These are phyloP conservation scores for Fusarium armeniacum DNA, from an alignment of 2,329 filamentous ascomycete species.

Conservation along the genomic window DNA sequence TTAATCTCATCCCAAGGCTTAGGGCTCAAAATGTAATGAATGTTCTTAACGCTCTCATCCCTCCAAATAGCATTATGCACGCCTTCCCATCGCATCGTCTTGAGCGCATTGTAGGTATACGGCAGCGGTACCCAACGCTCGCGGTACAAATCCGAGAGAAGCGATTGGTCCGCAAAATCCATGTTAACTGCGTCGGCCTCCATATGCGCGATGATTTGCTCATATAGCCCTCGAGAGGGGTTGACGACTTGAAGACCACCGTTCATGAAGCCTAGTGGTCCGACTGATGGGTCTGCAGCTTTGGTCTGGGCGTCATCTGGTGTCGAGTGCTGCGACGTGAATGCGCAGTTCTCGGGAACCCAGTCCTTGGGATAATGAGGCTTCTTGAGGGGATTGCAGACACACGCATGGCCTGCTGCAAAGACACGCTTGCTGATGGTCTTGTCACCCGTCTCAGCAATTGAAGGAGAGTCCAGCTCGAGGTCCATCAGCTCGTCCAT, in stretches of 20 bases:
- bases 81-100: slow-evolving; percentile 67
- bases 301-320: slow-evolving; percentile 63
- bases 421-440: slow-evolving; percentile 73
- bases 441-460: slow-evolving; percentile 44
- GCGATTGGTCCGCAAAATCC: slow-evolving; percentile 72
- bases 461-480: slow-evolving; percentile 68
- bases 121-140: slow-evolving; percentile 70
- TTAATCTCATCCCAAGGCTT: slow-evolving; percentile 72
- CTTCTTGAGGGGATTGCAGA: slow-evolving; percentile 86
- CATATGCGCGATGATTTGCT: slow-evolving; percentile 66
- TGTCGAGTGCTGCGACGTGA: slow-evolving; percentile 65
- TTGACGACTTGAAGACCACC: slow-evolving; percentile 69
- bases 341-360: slow-evolving; percentile 70
- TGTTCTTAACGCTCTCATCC: slow-evolving; percentile 70
- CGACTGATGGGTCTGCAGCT: slow-evolving; percentile 60
- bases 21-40: slow-evolving; percentile 72
- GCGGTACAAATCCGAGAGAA: slow-evolving; percentile 68
- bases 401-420: slow-evolving; percentile 86
- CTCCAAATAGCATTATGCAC: slow-evolving; percentile 70
- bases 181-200: slow-evolving; percentile 61
- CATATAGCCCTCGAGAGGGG: slow-evolving; percentile 63
- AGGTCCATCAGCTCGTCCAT: slow-evolving; percentile 96
- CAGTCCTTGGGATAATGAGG: slow-evolving; percentile 83
- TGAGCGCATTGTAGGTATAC: slow-evolving; percentile 74
- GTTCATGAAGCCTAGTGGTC: slow-evolving; percentile 65